These are phyloP conservation scores for Eutrema yunnanense DNA, from an alignment of 345 rosid genomes.

Conservation along the genomic window DNA sequence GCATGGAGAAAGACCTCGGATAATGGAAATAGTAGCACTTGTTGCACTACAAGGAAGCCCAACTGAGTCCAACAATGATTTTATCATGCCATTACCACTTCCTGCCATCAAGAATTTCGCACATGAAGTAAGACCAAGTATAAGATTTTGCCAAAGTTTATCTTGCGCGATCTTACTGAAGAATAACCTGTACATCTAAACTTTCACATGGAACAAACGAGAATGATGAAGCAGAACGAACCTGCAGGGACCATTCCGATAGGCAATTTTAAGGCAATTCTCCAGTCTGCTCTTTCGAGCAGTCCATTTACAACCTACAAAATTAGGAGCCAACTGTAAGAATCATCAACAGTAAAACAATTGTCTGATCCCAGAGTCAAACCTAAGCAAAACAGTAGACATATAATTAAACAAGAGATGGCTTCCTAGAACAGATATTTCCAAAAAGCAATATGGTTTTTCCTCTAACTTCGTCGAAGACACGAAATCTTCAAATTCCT, in stretches of 20 bases:
- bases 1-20: slow-evolving; percentile 55
- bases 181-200: neutral
- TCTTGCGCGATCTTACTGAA: neutral
- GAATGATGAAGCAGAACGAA: slow-evolving; percentile 22
- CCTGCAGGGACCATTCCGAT: slow-evolving; percentile 93
- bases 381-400: neutral
- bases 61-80: slow-evolving; percentile 69
- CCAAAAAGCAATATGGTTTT: neutral
- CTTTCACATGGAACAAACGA: neutral
- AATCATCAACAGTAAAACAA: neutral
- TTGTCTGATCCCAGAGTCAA: neutral
- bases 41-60: slow-evolving; percentile 63
- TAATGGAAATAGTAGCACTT: slow-evolving; percentile 66
- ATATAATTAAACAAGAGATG: neutral
- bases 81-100: slow-evolving; percentile 92
- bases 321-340: slow-evolving; percentile 31
- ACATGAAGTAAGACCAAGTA: neutral
- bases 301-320: slow-evolving; percentile 97
- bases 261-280: slow-evolving; percentile 64
- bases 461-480: neutral
- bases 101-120: slow-evolving; percentile 40
- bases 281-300: slow-evolving; percentile 89
- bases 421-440: neutral
- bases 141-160: neutral
- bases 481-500: neutral